Evolutionary conservation across 2,329 filamentous ascomycete species (phyloP), one percentile per base, ranked within the genome.

Genomic region (Talaromyces sp.): DNA sequence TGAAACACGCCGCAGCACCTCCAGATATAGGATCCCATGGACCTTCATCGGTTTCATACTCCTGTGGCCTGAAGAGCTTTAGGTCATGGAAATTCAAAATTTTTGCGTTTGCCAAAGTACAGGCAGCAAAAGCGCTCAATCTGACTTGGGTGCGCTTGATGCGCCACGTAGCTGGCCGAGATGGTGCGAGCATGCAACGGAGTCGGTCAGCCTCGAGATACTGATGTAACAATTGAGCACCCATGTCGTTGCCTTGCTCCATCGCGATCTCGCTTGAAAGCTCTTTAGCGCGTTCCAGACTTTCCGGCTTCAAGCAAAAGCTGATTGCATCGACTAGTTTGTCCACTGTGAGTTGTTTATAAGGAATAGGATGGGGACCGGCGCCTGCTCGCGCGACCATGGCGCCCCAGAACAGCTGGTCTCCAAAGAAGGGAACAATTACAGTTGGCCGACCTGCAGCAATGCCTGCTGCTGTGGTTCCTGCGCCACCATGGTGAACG

Each of bases 401-500:
- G 10, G 87, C 83, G 10, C 91, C 91, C 91, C 91, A 93, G 72
- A 93, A 94, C 0, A 89, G 89, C 75, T 93, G 90, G 70, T 94
- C 91, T 3, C 91, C 91, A 73, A 93, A 96, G 79, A 96, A 96
- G 0, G 92, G 92, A 0, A 96, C 87, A 3, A 96, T 84, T 2
- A 96, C 85, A 0, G 92, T 96, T 1, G 93, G 92, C 62, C 88
- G 88, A 24, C 92, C 92, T 1, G 88, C 86, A 16, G 89, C 86
- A 67, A 96, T 90, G 19, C 92, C 93, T 0, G 92, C 91, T 0
- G 92, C 92, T 1, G 91, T 64, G 33, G 62, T 64, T 43, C 62
- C 62, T 49, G 62, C 62, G 43, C 62, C 62, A 31, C 62, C 62
- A 68, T 96, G 92, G 73, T 96, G 92, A 4, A 94, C 90, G 1